Evolutionary conservation across 306 rosid genomes (phyloP).

Genomic region (Fragaria nilgerrensis): DNA sequence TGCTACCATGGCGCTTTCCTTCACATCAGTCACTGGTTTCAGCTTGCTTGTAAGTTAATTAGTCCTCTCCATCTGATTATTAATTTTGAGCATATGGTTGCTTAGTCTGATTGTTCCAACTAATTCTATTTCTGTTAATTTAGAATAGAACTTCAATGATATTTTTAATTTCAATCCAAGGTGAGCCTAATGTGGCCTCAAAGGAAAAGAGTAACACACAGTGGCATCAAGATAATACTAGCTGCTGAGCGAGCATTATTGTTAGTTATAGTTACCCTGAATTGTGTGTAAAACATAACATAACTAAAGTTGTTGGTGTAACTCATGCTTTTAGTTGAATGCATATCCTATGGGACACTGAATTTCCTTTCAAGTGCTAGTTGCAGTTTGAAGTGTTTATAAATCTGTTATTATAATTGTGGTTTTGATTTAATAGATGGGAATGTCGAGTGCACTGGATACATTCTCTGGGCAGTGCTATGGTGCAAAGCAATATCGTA

Average conservation of each 20-base stretch:
- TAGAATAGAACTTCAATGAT: not conserved
- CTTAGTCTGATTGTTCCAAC: not conserved
- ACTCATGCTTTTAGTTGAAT: not conserved
- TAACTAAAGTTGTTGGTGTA: not conserved
- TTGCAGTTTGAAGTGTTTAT: not conserved
- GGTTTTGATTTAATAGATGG: slow-evolving; percentile 39
- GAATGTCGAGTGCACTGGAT: slow-evolving; percentile 70
- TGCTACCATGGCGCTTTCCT: slow-evolving; percentile 77
- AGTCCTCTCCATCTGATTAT: not conserved
- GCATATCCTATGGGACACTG: not conserved
- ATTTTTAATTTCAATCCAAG: not conserved
- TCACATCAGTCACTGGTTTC: slow-evolving; percentile 68
- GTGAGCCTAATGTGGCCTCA: not conserved
- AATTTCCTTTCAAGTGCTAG: not conserved
- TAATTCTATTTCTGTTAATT: not conserved
- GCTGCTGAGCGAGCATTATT: not conserved
- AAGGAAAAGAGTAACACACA: not conserved
- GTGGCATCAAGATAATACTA: not conserved
- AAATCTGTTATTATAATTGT: not conserved
- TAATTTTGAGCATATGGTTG: not conserved
- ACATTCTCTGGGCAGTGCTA: slow-evolving; percentile 79
- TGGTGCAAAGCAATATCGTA: slow-evolving; percentile 62
- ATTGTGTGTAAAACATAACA: not conserved
- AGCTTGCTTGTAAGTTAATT: slow-evolving; percentile 58
- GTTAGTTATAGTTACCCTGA: not conserved